phyloP scores from a whole-genome alignment of 768 basidiomycete genomes.

The Hericium rajendrae region DNA sequence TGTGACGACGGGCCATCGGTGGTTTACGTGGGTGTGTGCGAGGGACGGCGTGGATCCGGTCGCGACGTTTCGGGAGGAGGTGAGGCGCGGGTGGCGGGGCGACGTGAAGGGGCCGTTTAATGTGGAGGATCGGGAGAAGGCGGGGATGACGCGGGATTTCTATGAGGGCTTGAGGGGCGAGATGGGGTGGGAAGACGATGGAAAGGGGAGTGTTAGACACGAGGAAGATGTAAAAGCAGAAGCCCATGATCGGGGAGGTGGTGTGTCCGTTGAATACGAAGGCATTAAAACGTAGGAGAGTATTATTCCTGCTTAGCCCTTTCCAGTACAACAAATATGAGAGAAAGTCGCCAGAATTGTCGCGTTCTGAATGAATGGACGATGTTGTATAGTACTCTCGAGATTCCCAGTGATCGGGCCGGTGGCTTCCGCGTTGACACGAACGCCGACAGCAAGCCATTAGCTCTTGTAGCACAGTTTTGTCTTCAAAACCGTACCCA shows the following conservation, averaged over 20 bases:
- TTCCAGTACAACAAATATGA: no score
- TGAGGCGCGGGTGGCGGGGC: constrained; percentile 59
- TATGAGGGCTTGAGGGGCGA: constrained; percentile 66
- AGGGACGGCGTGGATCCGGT: constrained; percentile 50
- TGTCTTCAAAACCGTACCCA: no score
- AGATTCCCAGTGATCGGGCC: no score
- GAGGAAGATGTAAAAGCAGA: background rate
- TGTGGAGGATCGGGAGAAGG: constrained; percentile 57
- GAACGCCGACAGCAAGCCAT: no score
- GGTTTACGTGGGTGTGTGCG: constrained; percentile 73
- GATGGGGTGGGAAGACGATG: constrained; percentile 22
- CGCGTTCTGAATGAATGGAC: no score
- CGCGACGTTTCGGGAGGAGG: constrained; percentile 58
- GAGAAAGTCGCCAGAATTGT: no score
- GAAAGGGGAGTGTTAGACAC: background rate
- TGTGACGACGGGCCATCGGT: constrained; percentile 73
- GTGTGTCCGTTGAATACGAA: background rate
- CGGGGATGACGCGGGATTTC: constrained; percentile 62
- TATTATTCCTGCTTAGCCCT: background rate
- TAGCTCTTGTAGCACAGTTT: no score
- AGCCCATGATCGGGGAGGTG: background rate
- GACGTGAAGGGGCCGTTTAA: constrained; percentile 81
- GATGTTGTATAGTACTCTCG: no score
- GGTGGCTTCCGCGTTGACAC: no score
- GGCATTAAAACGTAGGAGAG: background rate